These are phyloP conservation scores for Aspergillus carbonarius DNA, from an alignment of 2,329 filamentous ascomycete genomes.

Conservation along the genomic window DNA sequence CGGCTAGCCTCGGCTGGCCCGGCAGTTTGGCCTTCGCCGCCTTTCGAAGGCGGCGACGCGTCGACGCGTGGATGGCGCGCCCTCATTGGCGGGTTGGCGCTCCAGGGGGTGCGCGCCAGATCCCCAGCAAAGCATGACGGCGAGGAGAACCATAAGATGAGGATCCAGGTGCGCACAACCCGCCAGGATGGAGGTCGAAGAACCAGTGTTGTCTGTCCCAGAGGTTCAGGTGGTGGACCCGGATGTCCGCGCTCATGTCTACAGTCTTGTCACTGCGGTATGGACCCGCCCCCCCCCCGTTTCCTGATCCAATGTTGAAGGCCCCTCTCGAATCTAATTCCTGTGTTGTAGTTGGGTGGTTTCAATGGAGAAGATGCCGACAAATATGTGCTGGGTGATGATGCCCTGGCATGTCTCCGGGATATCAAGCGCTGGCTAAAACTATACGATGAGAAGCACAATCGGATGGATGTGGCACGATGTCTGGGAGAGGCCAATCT, in stretches of 20 bases:
- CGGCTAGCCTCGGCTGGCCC: constrained; percentile 31
- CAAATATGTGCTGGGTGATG: constrained; percentile 85
- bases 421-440: constrained; percentile 95
- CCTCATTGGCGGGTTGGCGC: constrained; percentile 19
- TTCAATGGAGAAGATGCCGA: constrained; percentile 75
- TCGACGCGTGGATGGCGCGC: constrained; percentile 31
- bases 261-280: constrained; percentile 90
- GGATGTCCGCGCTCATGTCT: constrained; percentile 89
- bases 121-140: background rate
- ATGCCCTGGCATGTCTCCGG: constrained; percentile 85
- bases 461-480: constrained; percentile 90
- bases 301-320: background rate
- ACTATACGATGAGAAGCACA: constrained; percentile 88
- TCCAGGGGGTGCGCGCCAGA: background rate
- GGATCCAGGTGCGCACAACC: constrained; percentile 6
- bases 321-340: background rate
- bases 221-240: constrained; percentile 70
- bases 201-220: constrained; percentile 41
- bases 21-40: constrained; percentile 18
- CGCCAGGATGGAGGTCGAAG: constrained; percentile 38
- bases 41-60: constrained; percentile 21
- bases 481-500: constrained; percentile 90
- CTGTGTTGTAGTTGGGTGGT: constrained; percentile 69
- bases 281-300: constrained; percentile 36
- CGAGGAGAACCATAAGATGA: background rate